These are phyloP conservation scores for Ogataea salicorniae DNA, from an alignment of 805 yeast species.

Conservation along the genomic window DNA sequence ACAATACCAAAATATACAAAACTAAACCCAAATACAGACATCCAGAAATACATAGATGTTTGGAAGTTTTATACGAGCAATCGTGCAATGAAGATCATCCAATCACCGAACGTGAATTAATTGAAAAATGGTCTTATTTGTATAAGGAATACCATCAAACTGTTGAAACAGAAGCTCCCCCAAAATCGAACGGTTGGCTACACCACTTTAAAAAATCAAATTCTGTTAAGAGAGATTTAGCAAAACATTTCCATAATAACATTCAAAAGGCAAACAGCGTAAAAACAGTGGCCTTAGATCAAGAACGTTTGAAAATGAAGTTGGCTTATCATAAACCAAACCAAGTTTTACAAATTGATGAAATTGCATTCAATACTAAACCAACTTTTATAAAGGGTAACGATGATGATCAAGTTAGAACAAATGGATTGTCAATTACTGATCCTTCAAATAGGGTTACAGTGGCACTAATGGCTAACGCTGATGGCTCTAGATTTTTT, in stretches of 20 bases:
- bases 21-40: slow-evolving; percentile 30
- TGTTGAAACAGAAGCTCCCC: slow-evolving; percentile 6
- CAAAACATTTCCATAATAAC: slow-evolving; percentile 21
- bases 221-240: slow-evolving; percentile 24
- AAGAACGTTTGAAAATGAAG: slow-evolving; percentile 16
- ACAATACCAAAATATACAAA: slow-evolving; percentile 26
- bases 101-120: slow-evolving; percentile 27
- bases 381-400: slow-evolving; percentile 18
- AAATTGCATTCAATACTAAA: slow-evolving; percentile 23
- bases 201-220: slow-evolving; percentile 34
- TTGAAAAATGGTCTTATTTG: slow-evolving; percentile 28
- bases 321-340: slow-evolving; percentile 15
- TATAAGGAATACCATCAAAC: slow-evolving; percentile 18
- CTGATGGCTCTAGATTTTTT: slow-evolving; percentile 24
- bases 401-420: slow-evolving; percentile 1
- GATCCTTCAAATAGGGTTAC: slow-evolving; percentile 18
- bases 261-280: slow-evolving; percentile 9
- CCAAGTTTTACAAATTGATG: slow-evolving; percentile 36
- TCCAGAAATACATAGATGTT: slow-evolving; percentile 32
- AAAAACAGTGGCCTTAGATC: slow-evolving; percentile 19
- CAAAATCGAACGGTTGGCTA: slow-evolving; percentile 38
- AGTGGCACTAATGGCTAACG: slow-evolving; percentile 26
- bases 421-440: slow-evolving; percentile 9
- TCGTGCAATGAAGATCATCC: slow-evolving; percentile 25
- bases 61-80: slow-evolving; percentile 35